Evolutionary conservation across 2,329 filamentous ascomycete species (phyloP).

Genomic region (Colletotrichum brevisporum): DNA sequence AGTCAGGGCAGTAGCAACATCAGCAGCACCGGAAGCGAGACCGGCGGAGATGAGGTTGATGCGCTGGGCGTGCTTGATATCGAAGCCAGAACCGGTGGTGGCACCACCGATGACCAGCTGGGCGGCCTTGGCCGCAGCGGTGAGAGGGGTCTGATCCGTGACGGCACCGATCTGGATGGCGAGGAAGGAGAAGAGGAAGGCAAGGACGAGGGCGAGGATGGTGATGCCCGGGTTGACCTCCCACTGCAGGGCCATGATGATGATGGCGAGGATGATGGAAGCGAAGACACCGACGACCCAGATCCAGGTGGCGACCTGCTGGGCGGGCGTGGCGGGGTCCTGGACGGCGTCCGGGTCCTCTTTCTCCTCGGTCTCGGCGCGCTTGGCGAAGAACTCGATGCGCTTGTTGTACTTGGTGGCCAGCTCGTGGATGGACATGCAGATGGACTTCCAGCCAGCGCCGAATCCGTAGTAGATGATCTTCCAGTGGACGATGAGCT

Average conservation of each 20-base stretch:
- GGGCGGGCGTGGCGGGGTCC: slow-evolving; percentile 56
- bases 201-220: slow-evolving; percentile 68
- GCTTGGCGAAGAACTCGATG: slow-evolving; percentile 51
- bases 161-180: slow-evolving; percentile 72
- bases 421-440: slow-evolving; percentile 48
- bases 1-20: slow-evolving; percentile 62
- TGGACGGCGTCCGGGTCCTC: slow-evolving; percentile 52
- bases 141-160: slow-evolving; percentile 75
- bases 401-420: slow-evolving; percentile 51
- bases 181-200: slow-evolving; percentile 73
- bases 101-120: slow-evolving; percentile 74
- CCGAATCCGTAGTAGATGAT: slow-evolving; percentile 53
- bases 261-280: slow-evolving; percentile 66
- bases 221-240: slow-evolving; percentile 70
- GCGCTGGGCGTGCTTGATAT: slow-evolving; percentile 63
- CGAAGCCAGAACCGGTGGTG: slow-evolving; percentile 65
- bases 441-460: slow-evolving; percentile 50
- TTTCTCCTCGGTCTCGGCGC: slow-evolving; percentile 52
- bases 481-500: slow-evolving; percentile 57
- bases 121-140: slow-evolving; percentile 76
- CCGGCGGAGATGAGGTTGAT: slow-evolving; percentile 72
- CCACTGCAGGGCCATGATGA: slow-evolving; percentile 67
- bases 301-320: slow-evolving; percentile 68
- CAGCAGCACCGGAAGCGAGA: slow-evolving; percentile 62
- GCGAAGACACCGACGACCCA: slow-evolving; percentile 62